phyloP scores from a whole-genome alignment of 2,329 filamentous ascomycete species.

The Fusarium sp. region DNA sequence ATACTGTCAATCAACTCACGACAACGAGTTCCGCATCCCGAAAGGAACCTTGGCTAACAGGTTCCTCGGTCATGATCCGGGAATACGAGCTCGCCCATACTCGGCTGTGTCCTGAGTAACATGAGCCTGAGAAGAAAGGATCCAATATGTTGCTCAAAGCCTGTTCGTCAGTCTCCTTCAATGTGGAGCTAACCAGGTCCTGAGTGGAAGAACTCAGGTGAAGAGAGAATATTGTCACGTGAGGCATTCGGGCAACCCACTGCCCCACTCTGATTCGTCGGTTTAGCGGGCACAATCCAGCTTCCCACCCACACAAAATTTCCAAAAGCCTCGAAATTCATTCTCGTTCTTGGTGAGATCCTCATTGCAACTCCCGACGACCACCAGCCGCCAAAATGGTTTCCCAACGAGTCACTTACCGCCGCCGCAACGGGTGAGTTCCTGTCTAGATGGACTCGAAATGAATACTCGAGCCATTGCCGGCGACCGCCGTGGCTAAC shows the following conservation, averaged over 20 bases:
- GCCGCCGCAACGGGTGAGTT: conserved; percentile 84
- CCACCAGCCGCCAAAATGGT: conserved; percentile 66
- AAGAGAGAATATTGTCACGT: conserved; percentile 33
- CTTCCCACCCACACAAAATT: conserved; percentile 57
- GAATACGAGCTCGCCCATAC: neutral
- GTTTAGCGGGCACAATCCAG: conserved; percentile 52
- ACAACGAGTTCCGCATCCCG: neutral
- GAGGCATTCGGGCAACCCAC: conserved; percentile 5
- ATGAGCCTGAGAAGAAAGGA: neutral
- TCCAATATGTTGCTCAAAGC: neutral
- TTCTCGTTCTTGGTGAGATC: conserved; percentile 50
- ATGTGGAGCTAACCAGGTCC: neutral
- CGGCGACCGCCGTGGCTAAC: conserved; percentile 41
- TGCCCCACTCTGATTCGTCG: conserved; percentile 50
- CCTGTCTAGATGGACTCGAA: conserved; percentile 36
- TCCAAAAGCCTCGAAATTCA: conserved; percentile 57
- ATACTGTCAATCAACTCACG: conserved; percentile 9
- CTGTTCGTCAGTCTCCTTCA: neutral
- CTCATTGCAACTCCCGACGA: conserved; percentile 50
- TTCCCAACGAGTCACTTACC: conserved; percentile 73
- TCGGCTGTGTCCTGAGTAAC: neutral
- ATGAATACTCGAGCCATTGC: conserved; percentile 24
- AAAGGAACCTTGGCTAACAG: neutral
- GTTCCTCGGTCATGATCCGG: neutral
- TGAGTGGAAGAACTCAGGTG: neutral